These are phyloP conservation scores for Podospora pseudoanserina DNA, from an alignment of 495 filamentous ascomycete genomes.

Conservation along the genomic window DNA sequence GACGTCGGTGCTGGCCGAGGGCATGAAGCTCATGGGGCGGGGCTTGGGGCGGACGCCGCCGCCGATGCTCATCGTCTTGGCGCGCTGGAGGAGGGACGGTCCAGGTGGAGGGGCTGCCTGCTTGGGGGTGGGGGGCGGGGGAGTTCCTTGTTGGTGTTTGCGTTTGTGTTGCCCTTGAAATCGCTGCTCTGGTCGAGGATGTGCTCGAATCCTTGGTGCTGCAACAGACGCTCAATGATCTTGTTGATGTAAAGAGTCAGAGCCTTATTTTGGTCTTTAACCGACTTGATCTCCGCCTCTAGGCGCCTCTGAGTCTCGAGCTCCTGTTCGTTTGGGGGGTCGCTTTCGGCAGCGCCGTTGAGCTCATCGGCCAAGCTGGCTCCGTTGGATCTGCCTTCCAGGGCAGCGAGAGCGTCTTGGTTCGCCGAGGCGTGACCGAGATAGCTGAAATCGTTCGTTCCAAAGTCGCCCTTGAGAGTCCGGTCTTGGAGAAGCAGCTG, in stretches of 20 bases:
- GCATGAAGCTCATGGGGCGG: slow-evolving; percentile 61
- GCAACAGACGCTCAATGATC: slow-evolving; percentile 89
- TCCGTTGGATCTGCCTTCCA: slow-evolving; percentile 47
- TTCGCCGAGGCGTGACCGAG: slow-evolving; percentile 55
- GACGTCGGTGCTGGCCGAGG: slow-evolving; percentile 40
- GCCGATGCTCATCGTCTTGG: slow-evolving; percentile 64
- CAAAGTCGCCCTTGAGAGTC: slow-evolving; percentile 91
- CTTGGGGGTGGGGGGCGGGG: slow-evolving; percentile 67
- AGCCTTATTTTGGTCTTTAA: slow-evolving; percentile 94
- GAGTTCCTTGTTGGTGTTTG: slow-evolving; percentile 75
- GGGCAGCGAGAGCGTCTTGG: slow-evolving; percentile 53
- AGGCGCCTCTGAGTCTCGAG: slow-evolving; percentile 60
- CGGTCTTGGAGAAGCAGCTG: slow-evolving; percentile 89
- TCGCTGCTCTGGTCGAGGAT: slow-evolving; percentile 77
- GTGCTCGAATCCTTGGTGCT: slow-evolving; percentile 90
- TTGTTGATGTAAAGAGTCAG: slow-evolving; percentile 96
- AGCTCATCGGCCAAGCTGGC: slow-evolving; percentile 86
- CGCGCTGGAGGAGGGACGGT: slow-evolving; percentile 68
- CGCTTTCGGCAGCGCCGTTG: slow-evolving; percentile 55
- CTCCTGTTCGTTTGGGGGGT: slow-evolving; percentile 50
- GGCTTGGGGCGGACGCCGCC: slow-evolving; percentile 48
- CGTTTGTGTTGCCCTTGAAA: slow-evolving; percentile 38
- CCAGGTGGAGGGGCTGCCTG: slow-evolving; percentile 51
- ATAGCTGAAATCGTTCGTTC: slow-evolving; percentile 71
- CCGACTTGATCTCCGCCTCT: slow-evolving; percentile 72